These are phyloP conservation scores for Fusarium temperatum DNA, from an alignment of 2,329 filamentous ascomycete species.

Conservation along the genomic window DNA sequence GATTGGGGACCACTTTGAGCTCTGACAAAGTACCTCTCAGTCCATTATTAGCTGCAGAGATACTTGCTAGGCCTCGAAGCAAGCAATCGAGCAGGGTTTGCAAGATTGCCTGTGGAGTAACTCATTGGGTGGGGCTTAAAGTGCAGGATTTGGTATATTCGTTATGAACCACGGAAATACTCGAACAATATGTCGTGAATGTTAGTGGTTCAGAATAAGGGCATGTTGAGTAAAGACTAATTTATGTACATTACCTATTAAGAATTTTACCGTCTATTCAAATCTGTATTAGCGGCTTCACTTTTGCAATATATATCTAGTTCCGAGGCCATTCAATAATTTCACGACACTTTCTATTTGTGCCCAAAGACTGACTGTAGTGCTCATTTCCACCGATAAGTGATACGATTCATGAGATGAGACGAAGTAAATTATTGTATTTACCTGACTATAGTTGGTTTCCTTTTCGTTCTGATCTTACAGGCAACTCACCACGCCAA, in stretches of 20 bases:
- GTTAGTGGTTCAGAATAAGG: neutral
- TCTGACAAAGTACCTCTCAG: conserved; percentile 21
- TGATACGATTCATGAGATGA: neutral
- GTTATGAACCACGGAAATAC: neutral
- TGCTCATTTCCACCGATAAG: conserved; percentile 5
- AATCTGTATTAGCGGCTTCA: neutral
- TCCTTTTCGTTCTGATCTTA: conserved; percentile 4
- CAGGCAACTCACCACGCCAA: neutral
- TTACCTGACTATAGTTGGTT: neutral
- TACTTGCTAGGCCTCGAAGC: conserved; percentile 12
- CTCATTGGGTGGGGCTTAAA: conserved; percentile 16
- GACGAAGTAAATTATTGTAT: neutral
- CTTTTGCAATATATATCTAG: neutral
- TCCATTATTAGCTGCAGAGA: conserved; percentile 4
- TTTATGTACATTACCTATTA: neutral
- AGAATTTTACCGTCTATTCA: neutral
- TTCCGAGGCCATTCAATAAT: neutral
- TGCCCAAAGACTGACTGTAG: conserved; percentile 9
- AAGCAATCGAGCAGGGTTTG: neutral
- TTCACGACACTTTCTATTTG: neutral
- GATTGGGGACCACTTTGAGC: conserved; percentile 32
- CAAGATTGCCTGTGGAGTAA: conserved; percentile 31
- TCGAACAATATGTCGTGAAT: neutral
- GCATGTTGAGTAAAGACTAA: neutral
- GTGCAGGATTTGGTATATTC: neutral